Conservation (phyloP, 78 protist genomes). For the Dictyostelium citrinum region DNA sequence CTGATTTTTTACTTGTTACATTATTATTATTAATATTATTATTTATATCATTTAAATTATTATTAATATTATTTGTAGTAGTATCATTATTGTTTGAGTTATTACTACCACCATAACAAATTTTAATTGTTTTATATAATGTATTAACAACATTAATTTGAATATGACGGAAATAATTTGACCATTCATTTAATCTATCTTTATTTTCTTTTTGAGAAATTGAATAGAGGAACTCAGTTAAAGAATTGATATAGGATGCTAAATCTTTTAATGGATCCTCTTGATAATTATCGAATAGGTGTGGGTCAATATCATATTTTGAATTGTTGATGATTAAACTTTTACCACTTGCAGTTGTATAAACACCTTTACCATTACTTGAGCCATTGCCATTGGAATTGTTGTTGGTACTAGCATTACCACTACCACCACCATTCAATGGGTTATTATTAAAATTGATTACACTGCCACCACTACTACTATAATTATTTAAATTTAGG, state of each 20-base stretch:
- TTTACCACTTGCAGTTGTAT: background rate
- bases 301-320: background rate
- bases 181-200: constrained; percentile 60
- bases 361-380: background rate
- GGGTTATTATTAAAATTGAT: background rate
- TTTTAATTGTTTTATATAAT: constrained; percentile 2
- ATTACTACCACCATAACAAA: constrained; percentile 1
- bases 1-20: background rate
- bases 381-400: background rate
- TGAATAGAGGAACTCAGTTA: background rate
- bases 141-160: constrained; percentile 36
- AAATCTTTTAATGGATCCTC: constrained; percentile 54
- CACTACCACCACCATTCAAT: background rate
- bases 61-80: background rate
- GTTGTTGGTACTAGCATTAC: background rate
- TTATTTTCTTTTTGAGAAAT: constrained; percentile 54
- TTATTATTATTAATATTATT: background rate
- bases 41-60: background rate
- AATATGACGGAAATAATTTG: constrained; percentile 17
- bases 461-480: background rate
- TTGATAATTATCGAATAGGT: constrained; percentile 30
- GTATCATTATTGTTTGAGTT: background rate
- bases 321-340: background rate
- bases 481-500: background rate
- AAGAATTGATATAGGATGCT: background rate